A percentile compares a stretch with the other conserved stretches of the same genome.
These are phyloP conservation scores for Wickerhamiella azymoides DNA, from an alignment of 805 yeast genomes.

Conservation along the genomic window DNA sequence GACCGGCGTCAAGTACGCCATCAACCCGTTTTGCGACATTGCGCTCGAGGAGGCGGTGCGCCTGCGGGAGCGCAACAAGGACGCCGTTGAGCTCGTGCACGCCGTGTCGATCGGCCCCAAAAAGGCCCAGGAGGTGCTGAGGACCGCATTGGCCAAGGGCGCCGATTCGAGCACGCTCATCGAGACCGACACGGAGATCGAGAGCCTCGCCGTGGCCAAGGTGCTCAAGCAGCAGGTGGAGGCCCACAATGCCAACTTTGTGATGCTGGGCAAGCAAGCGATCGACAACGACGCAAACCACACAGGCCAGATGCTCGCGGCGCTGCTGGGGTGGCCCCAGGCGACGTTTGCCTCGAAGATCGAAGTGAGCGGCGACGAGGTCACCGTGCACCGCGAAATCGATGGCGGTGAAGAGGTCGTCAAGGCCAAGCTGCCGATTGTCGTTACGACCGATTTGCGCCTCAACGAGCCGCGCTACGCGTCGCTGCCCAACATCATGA, in stretches of 20 bases:
- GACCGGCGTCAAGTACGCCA: constrained; percentile 78
- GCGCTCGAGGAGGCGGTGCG: constrained; percentile 91
- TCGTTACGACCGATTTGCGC: constrained; percentile 86
- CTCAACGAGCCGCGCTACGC: constrained; percentile 92
- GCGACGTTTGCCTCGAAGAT: constrained; percentile 91
- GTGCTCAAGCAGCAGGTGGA: constrained; percentile 60
- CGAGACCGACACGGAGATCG: constrained; percentile 53
- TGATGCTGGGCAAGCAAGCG: constrained; percentile 90
- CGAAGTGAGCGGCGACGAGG: constrained; percentile 35
- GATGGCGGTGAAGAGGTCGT: constrained; percentile 91
- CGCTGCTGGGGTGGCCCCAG: constrained; percentile 87
- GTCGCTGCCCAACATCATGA: constrained; percentile 93
- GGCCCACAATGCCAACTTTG: constrained; percentile 56
- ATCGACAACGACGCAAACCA: constrained; percentile 92
- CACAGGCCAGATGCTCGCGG: constrained; percentile 95
- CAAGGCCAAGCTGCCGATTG: constrained; percentile 62
- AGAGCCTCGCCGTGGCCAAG: constrained; percentile 85
- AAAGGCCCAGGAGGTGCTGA: constrained; percentile 74
- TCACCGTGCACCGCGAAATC: constrained; percentile 75
- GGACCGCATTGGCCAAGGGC: constrained; percentile 90
- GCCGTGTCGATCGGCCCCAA: constrained; percentile 84
- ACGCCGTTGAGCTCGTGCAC: constrained; percentile 63
- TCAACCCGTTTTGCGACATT: constrained; percentile 96
- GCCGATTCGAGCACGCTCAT: constrained; percentile 75
- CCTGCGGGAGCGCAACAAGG: constrained; percentile 51